Conservation (phyloP, 495 filamentous ascomycete species). For the Opeltia flavorubescens region DNA sequence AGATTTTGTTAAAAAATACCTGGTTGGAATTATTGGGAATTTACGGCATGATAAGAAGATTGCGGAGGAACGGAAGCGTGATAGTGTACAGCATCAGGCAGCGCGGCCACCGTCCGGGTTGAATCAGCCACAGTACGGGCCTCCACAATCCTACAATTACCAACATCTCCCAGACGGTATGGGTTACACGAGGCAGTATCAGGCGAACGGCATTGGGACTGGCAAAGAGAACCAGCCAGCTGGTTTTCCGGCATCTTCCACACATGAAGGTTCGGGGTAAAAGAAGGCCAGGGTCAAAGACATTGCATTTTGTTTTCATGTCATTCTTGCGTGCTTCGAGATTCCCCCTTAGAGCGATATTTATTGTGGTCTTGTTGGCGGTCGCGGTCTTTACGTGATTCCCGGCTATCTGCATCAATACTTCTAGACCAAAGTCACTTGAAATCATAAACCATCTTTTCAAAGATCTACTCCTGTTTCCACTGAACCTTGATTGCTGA, state of each 20-base stretch:
- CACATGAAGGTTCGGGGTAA: too few relatives aligned
- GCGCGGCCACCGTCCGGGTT: not conserved
- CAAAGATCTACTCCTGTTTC: too few relatives aligned
- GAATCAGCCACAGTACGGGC: not conserved
- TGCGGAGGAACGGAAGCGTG: slow-evolving; percentile 6
- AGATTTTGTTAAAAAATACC: slow-evolving; percentile 37
- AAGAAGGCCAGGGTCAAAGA: too few relatives aligned
- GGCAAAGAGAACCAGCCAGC: not conserved
- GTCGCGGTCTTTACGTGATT: too few relatives aligned
- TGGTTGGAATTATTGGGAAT: slow-evolving; percentile 38
- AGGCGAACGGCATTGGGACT: not conserved
- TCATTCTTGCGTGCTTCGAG: not conserved
- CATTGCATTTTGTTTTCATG: not conserved
- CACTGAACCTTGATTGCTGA: too few relatives aligned
- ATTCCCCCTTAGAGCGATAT: too few relatives aligned
- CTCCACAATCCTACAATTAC: not conserved
- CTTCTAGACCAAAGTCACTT: too few relatives aligned
- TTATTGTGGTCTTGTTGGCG: too few relatives aligned
- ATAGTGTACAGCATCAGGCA: not conserved
- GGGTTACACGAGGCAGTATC: not conserved
- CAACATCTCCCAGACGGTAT: not conserved
- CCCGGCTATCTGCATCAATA: too few relatives aligned
- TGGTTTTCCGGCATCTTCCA: too few relatives aligned
- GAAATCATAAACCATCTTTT: too few relatives aligned
- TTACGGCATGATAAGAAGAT: slow-evolving; percentile 30